Conservation (phyloP, 1,139 yeast genomes). For the Suhomyces chickasaworum region DNA sequence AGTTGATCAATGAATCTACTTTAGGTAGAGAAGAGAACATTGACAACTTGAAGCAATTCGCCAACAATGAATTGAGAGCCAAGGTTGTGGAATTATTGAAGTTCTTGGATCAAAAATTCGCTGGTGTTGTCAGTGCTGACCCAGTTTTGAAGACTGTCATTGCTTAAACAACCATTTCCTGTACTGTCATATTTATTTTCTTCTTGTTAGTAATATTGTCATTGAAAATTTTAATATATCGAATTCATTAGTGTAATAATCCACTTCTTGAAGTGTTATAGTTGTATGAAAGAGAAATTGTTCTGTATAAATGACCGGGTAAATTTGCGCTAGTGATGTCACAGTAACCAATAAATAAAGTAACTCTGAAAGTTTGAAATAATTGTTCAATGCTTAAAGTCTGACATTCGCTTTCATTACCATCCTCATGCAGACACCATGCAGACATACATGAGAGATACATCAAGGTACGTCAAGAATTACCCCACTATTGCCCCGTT, state of each 20-base stretch:
- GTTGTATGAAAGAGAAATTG: too few species aligned
- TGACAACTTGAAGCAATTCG: constrained; percentile 79
- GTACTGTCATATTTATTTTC: constrained; percentile 10
- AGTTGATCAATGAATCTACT: constrained; percentile 69
- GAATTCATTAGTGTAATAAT: not conserved
- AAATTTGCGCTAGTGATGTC: too few species aligned
- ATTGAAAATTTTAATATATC: constrained; percentile 9
- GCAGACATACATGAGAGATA: too few species aligned
- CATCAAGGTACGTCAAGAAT: too few species aligned
- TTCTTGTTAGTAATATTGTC: constrained; percentile 10
- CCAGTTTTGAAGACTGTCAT: constrained; percentile 54
- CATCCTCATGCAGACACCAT: too few species aligned
- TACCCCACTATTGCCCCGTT: too few species aligned
- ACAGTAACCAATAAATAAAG: too few species aligned
- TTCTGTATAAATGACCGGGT: too few species aligned
- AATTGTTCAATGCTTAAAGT: too few species aligned
- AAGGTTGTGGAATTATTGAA: constrained; percentile 72
- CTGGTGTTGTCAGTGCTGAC: constrained; percentile 22
- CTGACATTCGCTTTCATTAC: too few species aligned
- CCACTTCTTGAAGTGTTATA: not conserved
- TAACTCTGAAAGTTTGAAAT: too few species aligned
- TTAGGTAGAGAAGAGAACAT: constrained; percentile 82
- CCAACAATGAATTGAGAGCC: constrained; percentile 60
- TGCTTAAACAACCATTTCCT: constrained; percentile 26
- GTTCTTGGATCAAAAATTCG: constrained; percentile 58